Evolutionary conservation across 192 early-diverging fungal species (phyloP), one percentile per base, ranked within the genome.

Genomic region (Coemansia sp.): DNA sequence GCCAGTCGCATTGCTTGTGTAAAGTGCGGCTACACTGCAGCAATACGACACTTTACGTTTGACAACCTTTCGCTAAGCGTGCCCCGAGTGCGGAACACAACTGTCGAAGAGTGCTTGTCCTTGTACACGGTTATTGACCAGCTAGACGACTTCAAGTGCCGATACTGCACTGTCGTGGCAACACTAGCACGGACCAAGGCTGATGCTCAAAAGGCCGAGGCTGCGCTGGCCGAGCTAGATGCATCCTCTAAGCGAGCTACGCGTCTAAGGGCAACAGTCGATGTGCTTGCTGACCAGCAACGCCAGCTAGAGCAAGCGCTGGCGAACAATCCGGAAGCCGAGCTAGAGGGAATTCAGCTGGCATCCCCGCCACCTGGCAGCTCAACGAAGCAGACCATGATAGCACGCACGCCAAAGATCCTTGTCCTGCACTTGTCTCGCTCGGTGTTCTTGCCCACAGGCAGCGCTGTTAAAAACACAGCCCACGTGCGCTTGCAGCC

Each of bases 391-490:
- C 89, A 92, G 51, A 86, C 86, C 10, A 86, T 91, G 81, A 83
- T 97, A 69, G 94, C 90, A 6, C 85, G 87, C 23, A 81, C 92
- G 2, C 94, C 94, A 4, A 79, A 75, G 25, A 76, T 87, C 26
- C 83, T 97, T 9, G 86, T 85, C 50, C 78, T 95, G 26, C 93
- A 95, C 49, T 81, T 97, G 42, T 90, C 92, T 38, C 84, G 93
- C 21, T 89, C 88, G 5, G 81, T 94, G 30, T 92, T 78, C 62
- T 55, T 84, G 47, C 82, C 89, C 5, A 85, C 71, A 41, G 88
- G 82, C 15, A 78, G 75, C 54, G 64, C 63, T n/a, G 60, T 82
- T 39, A 97, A 95, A 70, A 95, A 94, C 65, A 74, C 86, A 7
- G 82, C 86, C 29, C 78, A 69, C 21, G 86, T 97, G 5, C 57